A percentile compares a stretch with the other conserved stretches of the same genome.
phyloP scores from a whole-genome alignment of 2,329 filamentous ascomycete genomes.

The Leptographium galeiforme region DNA sequence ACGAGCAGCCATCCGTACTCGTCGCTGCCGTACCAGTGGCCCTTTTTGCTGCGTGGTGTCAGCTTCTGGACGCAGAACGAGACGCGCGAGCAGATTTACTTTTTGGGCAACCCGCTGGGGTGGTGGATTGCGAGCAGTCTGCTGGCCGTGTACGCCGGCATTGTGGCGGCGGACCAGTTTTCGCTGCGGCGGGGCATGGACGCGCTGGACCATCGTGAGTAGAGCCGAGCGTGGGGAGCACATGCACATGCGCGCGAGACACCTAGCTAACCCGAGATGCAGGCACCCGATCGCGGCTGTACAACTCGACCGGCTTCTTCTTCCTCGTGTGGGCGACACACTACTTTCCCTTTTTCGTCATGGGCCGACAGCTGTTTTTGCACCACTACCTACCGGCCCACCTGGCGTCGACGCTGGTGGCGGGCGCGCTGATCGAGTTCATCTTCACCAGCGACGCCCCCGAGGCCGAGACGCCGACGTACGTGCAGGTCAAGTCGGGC shows the following conservation, averaged over 20 bases:
- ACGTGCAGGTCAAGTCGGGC: conserved; percentile 26
- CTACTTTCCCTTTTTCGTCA: conserved; percentile 94
- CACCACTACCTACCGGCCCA: conserved; percentile 97
- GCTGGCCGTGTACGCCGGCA: conserved; percentile 83
- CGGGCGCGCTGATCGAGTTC: conserved; percentile 86
- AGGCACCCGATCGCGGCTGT: conserved; percentile 85
- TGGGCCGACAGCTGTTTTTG: conserved; percentile 95
- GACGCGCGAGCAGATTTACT: conserved; percentile 94
- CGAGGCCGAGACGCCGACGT: conserved; percentile 39
- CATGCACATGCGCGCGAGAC: too few species aligned
- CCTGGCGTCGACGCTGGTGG: conserved; percentile 77
- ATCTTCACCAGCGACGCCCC: conserved; percentile 78
- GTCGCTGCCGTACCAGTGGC: conserved; percentile 92
- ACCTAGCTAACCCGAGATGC: neutral
- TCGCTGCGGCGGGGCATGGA: conserved; percentile 87
- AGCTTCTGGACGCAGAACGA: conserved; percentile 99
- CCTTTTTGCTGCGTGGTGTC: conserved; percentile 89
- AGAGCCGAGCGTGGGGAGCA: neutral
- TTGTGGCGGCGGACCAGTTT: conserved; percentile 83
- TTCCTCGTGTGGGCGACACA: conserved; percentile 97
- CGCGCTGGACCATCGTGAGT: conserved; percentile 84
- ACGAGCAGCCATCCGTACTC: conserved; percentile 95
- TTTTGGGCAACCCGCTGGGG: conserved; percentile 88
- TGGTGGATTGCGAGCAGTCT: conserved; percentile 96
- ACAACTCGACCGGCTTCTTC: conserved; percentile 98